Conservation (phyloP, 1,284 basidiomycete genomes). For the Papiliotrema flavescens region DNA sequence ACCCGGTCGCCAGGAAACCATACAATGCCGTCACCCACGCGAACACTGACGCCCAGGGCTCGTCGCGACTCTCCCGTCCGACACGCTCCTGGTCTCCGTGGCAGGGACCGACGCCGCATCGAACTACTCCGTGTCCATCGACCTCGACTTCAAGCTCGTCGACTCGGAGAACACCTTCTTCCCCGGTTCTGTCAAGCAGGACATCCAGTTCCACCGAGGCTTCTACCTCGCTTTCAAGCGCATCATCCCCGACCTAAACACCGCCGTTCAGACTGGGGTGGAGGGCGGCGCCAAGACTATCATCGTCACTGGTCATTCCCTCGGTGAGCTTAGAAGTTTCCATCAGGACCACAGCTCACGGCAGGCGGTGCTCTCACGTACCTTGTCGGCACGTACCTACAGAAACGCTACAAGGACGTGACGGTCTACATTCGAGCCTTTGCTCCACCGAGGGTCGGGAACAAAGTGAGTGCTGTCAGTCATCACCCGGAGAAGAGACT, state of each 20-base stretch:
- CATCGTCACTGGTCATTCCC: slow-evolving; percentile 24
- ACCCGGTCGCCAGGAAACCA: too few relatives aligned
- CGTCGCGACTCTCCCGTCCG: slow-evolving; percentile 4
- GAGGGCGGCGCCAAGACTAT: slow-evolving; percentile 10
- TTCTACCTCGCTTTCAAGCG: slow-evolving; percentile 22
- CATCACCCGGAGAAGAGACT: neutral
- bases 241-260: slow-evolving; percentile 8
- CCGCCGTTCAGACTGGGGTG: slow-evolving; percentile 4
- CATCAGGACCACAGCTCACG: neutral
- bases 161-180: slow-evolving; percentile 7
- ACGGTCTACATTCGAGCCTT: slow-evolving; percentile 15
- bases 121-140: slow-evolving; percentile 14
- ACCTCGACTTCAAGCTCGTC: slow-evolving; percentile 15
- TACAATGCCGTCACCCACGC: too few relatives aligned
- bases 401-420: slow-evolving; percentile 5
- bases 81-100: slow-evolving; percentile 18
- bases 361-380: slow-evolving; percentile 18
- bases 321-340: slow-evolving; percentile 11
- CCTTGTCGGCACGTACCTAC: slow-evolving; percentile 18
- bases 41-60: slow-evolving; percentile 6
- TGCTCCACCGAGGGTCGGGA: slow-evolving; percentile 23
- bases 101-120: slow-evolving; percentile 16
- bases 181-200: slow-evolving; percentile 8
- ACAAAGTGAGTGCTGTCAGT: slow-evolving; percentile 4
- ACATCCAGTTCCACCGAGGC: slow-evolving; percentile 17